Evolutionary conservation across 2,329 filamentous ascomycete genomes (phyloP).

Genomic region (Colletotrichum sp.): DNA sequence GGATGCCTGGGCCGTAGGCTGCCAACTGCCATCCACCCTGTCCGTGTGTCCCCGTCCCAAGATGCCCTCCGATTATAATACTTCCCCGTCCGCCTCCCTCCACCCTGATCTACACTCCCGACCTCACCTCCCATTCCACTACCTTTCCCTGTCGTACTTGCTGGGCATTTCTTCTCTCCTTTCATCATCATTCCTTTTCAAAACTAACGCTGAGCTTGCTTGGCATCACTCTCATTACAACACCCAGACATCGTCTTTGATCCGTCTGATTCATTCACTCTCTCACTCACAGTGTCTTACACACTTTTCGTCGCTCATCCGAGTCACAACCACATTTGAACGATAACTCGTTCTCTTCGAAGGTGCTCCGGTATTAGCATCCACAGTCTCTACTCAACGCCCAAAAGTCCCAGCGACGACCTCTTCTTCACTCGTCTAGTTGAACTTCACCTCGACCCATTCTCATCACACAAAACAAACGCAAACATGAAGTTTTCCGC

Average conservation of each 20-base stretch:
- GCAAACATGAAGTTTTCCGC: constrained; percentile 39
- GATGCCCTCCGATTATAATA: constrained; percentile 16
- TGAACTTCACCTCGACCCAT: not conserved
- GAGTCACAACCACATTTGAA: constrained; percentile 22
- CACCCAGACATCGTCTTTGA: constrained; percentile 25
- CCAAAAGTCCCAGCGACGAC: not conserved
- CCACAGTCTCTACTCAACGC: constrained; percentile 10
- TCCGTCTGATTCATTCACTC: constrained; percentile 35
- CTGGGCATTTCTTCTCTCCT: constrained; percentile 22
- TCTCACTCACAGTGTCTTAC: constrained; percentile 1
- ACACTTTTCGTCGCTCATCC: constrained; percentile 21
- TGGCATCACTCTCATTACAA: constrained; percentile 40
- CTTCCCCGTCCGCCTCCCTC: not conserved
- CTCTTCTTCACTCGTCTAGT: not conserved
- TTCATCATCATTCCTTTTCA: constrained; percentile 15
- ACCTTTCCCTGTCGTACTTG: constrained; percentile 23
- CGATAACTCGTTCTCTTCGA: constrained; percentile 26
- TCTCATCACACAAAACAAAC: not conserved
- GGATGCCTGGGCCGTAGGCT: not conserved
- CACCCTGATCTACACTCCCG: not conserved
- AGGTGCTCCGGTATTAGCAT: constrained; percentile 41
- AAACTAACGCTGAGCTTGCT: constrained; percentile 29
- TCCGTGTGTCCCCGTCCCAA: not conserved
- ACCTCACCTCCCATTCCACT: constrained; percentile 20
- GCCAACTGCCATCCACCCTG: constrained; percentile 4